Evolutionary conservation across 768 basidiomycete genomes (phyloP).

Genomic region (Leccinum boreale): DNA sequence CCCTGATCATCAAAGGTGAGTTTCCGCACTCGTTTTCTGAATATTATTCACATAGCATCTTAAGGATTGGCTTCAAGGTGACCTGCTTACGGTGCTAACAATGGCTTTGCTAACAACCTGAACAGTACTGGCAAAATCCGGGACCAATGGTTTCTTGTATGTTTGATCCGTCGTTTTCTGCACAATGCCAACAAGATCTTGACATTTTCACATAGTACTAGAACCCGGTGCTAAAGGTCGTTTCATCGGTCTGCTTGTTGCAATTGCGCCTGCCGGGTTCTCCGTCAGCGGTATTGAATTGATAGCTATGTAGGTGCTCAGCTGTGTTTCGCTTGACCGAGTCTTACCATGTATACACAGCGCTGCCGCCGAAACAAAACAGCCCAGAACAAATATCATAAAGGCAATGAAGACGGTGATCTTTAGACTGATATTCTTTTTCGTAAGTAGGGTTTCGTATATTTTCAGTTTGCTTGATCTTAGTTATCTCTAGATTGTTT

Average conservation of each 20-base stretch:
- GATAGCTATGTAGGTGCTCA: slow-evolving; percentile 54
- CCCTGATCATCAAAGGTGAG: slow-evolving; percentile 42
- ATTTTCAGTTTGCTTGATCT: neutral
- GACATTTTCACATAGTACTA: slow-evolving; percentile 3
- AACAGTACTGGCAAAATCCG: slow-evolving; percentile 23
- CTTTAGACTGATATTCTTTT: slow-evolving; percentile 59
- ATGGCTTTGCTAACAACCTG: neutral
- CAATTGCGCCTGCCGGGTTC: slow-evolving; percentile 44
- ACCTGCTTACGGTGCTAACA: neutral
- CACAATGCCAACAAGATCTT: neutral
- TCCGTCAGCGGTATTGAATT: slow-evolving; percentile 78
- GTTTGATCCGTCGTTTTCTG: neutral
- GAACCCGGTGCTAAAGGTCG: slow-evolving; percentile 21
- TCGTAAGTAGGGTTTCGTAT: slow-evolving; percentile 2
- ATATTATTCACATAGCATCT: neutral
- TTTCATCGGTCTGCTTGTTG: slow-evolving; percentile 22
- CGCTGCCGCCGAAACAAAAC: slow-evolving; percentile 73
- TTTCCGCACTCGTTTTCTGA: slow-evolving; percentile 32
- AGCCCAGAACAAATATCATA: slow-evolving; percentile 74
- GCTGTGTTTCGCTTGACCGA: slow-evolving; percentile 9
- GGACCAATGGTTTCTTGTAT: slow-evolving; percentile 25
- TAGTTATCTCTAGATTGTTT: slow-evolving; percentile 12
- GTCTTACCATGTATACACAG: slow-evolving; percentile 31
- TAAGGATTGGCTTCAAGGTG: slow-evolving; percentile 19
- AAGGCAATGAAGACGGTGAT: slow-evolving; percentile 77